Percentiles rank a stretch among this genome's conserved stretches.
Evolutionary conservation across 805 yeast species (phyloP).

Genomic region (Ogataea ganodermae): DNA sequence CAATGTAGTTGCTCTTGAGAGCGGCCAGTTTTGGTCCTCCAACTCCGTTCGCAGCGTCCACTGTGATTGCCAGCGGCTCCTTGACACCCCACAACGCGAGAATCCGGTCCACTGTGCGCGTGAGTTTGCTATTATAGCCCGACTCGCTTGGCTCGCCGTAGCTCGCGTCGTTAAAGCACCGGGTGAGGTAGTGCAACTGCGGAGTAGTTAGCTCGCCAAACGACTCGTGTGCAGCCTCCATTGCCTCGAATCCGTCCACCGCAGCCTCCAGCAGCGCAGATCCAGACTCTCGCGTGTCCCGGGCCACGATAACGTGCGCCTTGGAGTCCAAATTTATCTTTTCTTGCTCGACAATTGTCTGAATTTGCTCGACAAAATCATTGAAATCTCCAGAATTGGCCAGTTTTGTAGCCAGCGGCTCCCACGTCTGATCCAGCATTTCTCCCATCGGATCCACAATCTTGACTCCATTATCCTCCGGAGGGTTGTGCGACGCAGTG

Average conservation of each 20-base stretch:
- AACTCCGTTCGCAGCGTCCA: slow-evolving; percentile 97
- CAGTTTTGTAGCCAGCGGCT: slow-evolving; percentile 69
- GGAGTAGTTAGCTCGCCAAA: slow-evolving; percentile 87
- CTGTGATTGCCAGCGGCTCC: slow-evolving; percentile 45
- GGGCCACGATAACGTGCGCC: slow-evolving; percentile 64
- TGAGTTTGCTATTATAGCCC: slow-evolving; percentile 70
- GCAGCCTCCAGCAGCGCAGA: slow-evolving; percentile 61
- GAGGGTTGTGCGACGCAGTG: slow-evolving; percentile 95
- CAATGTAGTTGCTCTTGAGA: slow-evolving; percentile 43
- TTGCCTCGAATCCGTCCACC: slow-evolving; percentile 58
- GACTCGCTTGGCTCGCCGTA: slow-evolving; percentile 65
- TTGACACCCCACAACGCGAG: slow-evolving; percentile 30
- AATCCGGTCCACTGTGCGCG: slow-evolving; percentile 52
- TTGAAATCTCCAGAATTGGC: slow-evolving; percentile 66
- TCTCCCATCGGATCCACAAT: slow-evolving; percentile 92
- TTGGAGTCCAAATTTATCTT: slow-evolving; percentile 46
- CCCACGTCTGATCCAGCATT: slow-evolving; percentile 88
- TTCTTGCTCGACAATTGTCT: slow-evolving; percentile 40
- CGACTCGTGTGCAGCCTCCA: slow-evolving; percentile 51
- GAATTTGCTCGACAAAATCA: slow-evolving; percentile 43
- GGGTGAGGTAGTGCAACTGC: slow-evolving; percentile 84
- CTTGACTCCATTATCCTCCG: slow-evolving; percentile 88
- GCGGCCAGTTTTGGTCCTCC: slow-evolving; percentile 75
- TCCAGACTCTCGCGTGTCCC: slow-evolving; percentile 89
- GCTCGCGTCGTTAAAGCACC: slow-evolving; percentile 62